Base-by-base conservation (phyloP, 495 filamentous ascomycete species). In the Poronia punctata region DNA sequence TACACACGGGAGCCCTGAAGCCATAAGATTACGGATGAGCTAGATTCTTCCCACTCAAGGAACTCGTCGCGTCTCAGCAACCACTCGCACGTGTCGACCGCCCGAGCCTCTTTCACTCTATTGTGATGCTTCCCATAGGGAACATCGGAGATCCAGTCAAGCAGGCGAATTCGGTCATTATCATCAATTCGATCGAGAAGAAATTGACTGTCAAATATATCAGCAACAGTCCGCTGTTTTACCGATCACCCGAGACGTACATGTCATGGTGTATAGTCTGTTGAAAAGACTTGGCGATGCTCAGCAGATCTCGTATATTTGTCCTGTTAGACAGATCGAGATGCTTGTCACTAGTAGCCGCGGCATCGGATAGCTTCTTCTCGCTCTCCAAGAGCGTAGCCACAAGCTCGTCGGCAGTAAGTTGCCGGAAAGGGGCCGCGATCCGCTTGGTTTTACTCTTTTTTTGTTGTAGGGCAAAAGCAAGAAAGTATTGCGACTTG, bases 1-100 rank as follows among this genome's bases (percentile, higher is more conserved):
- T 21, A 14, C 35, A 19, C 12, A 38, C 36, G 36, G 29, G 11
- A 28, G 5, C 36, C 36, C 21, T 38, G 36, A 10, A 38, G 36
- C 36, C 36, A 38, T 38, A 38, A 25, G 4, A 38, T 28, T 7
- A n/a, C 29, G 7, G 36, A 38, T 5, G 14, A 27, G n/a, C 17
- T 38, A 11, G 36, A 1, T 6, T 19, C 11, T 4, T 29, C 24
- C 36, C 36, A 38, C 21, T 38, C 5, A 6, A 9, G 17, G 11
- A 38, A 38, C 10, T 2, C 20, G 2, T 38, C 1, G 17, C 29
- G 24, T 2, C 3, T 25, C 4, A 38, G 7, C 17, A 38, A 21
- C 36, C 36, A 38, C 17, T 38, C 10, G 12, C 36, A 38, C 16
- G 36, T 38, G 17, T 14, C 24, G 4, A 4, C 4, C 21, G 36